Percentiles rank a stretch among this genome's conserved stretches.
phyloP scores from a whole-genome alignment of 129 eudicot genomes.

The Oenanthe sinensis region DNA sequence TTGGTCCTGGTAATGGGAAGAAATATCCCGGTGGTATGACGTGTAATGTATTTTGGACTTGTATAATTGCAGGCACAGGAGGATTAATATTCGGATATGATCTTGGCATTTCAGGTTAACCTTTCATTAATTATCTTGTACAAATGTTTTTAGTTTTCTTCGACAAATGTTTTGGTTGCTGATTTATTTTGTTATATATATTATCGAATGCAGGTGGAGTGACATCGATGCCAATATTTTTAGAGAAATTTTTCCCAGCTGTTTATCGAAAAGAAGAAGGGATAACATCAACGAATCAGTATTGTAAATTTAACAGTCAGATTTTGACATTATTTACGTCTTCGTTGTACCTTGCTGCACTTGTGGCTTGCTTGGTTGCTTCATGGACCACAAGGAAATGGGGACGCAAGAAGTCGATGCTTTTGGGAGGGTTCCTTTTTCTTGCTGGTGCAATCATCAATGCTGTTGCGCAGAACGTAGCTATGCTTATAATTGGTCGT shows the following conservation, averaged over 20 bases:
- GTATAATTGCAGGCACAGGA: conserved; percentile 90
- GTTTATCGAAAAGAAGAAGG: conserved; percentile 46
- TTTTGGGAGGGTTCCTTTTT: conserved; percentile 59
- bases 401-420: conserved; percentile 75
- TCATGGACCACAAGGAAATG: conserved; percentile 59
- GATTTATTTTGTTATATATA: not conserved
- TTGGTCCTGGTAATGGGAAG: conserved; percentile 41
- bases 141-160: too few species aligned
- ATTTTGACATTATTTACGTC: conserved; percentile 79
- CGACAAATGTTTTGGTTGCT: not conserved
- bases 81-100: conserved; percentile 95
- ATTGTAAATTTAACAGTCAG: conserved; percentile 67
- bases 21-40: conserved; percentile 75
- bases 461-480: conserved; percentile 50
- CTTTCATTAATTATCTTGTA: too few species aligned
- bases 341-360: conserved; percentile 78
- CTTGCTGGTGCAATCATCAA: conserved; percentile 74
- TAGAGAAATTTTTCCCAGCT: conserved; percentile 61
- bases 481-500: conserved; percentile 88
- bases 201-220: conserved; percentile 54
- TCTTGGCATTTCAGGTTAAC: conserved; percentile 80
- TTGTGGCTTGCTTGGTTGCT: conserved; percentile 46
- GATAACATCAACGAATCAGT: conserved; percentile 46
- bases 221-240: conserved; percentile 63
- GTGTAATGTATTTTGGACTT: conserved; percentile 49